phyloP scores from a whole-genome alignment of 768 basidiomycete genomes.

The Podaxis mareebaensis region DNA sequence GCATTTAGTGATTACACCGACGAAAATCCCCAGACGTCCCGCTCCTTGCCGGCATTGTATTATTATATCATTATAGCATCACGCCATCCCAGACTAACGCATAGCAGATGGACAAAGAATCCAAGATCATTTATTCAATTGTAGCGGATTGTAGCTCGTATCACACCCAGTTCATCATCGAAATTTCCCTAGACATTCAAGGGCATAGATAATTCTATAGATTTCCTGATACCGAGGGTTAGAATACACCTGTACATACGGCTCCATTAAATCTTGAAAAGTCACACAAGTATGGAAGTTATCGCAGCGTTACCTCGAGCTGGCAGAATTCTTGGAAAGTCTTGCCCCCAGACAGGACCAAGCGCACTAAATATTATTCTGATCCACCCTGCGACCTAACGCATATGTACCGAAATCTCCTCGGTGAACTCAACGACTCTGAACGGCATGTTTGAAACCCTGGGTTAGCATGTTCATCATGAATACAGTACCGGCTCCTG shows the following conservation, averaged over 20 bases:
- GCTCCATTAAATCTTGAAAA: too few relatives aligned
- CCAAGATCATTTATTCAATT: too few relatives aligned
- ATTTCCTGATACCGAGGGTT: too few relatives aligned
- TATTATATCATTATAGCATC: neutral
- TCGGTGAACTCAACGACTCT: neutral
- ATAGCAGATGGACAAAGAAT: too few relatives aligned
- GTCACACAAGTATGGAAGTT: too few relatives aligned
- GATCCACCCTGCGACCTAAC: neutral
- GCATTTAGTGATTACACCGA: neutral
- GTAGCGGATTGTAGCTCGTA: too few relatives aligned
- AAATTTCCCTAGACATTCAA: too few relatives aligned
- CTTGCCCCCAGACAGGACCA: neutral
- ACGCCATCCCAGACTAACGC: neutral
- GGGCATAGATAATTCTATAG: too few relatives aligned
- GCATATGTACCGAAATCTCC: constrained; percentile 9
- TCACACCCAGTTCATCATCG: too few relatives aligned
- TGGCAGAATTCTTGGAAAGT: too few relatives aligned
- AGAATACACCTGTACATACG: too few relatives aligned
- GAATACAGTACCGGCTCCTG: neutral
- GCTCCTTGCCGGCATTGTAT: neutral
- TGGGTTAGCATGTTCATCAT: neutral
- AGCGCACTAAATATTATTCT: neutral
- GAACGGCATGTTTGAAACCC: neutral
- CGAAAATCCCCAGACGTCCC: constrained; percentile 2
- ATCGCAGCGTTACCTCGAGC: too few relatives aligned